Base-by-base conservation (phyloP, 1,284 basidiomycete species). In the Crocinoboletus sp. region DNA sequence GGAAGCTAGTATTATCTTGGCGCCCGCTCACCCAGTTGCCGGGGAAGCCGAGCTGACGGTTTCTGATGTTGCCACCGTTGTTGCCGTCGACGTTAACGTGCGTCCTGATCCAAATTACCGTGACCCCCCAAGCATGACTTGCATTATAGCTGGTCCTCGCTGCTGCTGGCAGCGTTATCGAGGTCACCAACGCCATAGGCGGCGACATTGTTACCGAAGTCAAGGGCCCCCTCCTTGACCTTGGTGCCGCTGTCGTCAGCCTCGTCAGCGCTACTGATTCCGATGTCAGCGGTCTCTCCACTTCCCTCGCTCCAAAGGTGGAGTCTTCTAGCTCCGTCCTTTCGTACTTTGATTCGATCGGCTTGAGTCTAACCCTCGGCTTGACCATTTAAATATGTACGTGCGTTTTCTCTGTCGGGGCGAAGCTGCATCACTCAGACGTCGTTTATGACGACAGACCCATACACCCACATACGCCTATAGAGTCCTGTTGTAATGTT, bases 221-320 rank as follows among this genome's bases (percentile, higher is more conserved):
- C 33, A 34, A 53, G n/a, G 38, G 46, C 9, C 28, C 64, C 12
- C 53, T 72, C 33, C 43, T 37, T 17, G 52, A 41, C n/a, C 60
- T 74, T 27, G 60, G 54, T 29, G 22, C 23, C 38, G 40, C 67
- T 9, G 49, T 72, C 20, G 46, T 45, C 11, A 48, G 53, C 15
- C 59, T 72, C 42, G 41, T 71, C 44, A 29, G 46, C n/a, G 52
- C 63, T 28, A 58, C 66, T 37, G 52, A 56, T n/a, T 12, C 36
- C 13, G 50, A 69, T 38, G 54, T 69, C 15, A 48, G 36, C n/a
- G 63, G 59, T 32, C 54, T 73, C 46, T 33, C 61, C 31, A 39
- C 45, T 12, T 25, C 43, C 17, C 46, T 63, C 6, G 16, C 49
- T 10, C 47, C 49, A 23, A 19, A 51, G 9, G 3, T 42, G 6